A percentile compares a stretch with the other conserved stretches of the same genome.
These are phyloP conservation scores for Nannochloris sp. DNA, from an alignment of 139 green algal species.

Conservation along the genomic window DNA sequence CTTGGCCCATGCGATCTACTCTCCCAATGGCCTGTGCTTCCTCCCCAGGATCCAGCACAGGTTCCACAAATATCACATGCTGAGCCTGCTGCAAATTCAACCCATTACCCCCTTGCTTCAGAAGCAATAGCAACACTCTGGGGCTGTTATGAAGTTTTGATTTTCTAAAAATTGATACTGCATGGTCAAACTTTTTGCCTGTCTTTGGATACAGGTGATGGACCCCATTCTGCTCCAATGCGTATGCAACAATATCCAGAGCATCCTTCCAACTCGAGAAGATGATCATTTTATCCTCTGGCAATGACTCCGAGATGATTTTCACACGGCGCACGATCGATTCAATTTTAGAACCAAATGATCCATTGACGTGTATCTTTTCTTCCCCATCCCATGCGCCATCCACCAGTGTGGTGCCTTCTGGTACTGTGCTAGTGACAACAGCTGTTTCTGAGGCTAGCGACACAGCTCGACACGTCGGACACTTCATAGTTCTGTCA, in stretches of 20 bases:
- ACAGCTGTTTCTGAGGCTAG: conserved; percentile 44
- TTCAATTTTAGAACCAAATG: conserved; percentile 76
- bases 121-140: conserved; percentile 65
- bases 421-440: neutral
- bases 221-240: conserved; percentile 47
- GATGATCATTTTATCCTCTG: conserved; percentile 44
- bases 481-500: conserved; percentile 45
- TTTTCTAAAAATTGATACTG: conserved; percentile 47
- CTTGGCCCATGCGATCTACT: conserved; percentile 65
- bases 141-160: neutral
- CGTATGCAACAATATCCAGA: conserved; percentile 62
- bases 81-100: conserved; percentile 77
- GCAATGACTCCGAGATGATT: conserved; percentile 29
- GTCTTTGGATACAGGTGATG: conserved; percentile 27
- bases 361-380: conserved; percentile 41
- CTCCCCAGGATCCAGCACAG: conserved; percentile 41
- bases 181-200: conserved; percentile 36
- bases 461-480: conserved; percentile 46
- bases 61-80: conserved; percentile 79
- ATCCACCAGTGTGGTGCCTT: neutral
- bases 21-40: conserved; percentile 55
- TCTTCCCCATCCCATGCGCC: neutral
- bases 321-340: conserved; percentile 63
- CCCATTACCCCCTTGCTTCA: conserved; percentile 56
- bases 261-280: conserved; percentile 76